Base-by-base conservation (phyloP, 2,329 filamentous ascomycete genomes). In the Hymenoscyphus infarciens region DNA sequence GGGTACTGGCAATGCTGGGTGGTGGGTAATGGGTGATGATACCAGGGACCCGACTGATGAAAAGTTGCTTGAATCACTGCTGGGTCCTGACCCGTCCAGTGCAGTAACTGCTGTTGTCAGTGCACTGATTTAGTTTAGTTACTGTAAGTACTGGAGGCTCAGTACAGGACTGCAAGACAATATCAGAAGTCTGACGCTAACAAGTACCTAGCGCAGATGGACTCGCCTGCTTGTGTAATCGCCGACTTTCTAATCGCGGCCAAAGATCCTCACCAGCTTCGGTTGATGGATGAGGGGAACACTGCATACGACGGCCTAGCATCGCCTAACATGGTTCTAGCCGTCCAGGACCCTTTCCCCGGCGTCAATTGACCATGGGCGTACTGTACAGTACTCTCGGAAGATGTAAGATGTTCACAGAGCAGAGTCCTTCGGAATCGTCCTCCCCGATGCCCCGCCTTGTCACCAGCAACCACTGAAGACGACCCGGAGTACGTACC, bases 341-440 rank as follows among this genome's bases (percentile, higher is more conserved):
- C 45, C 19, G 45, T 22, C n/a, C n/a, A 52, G 45, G 45, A 10
- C 42, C 42, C n/a, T 49, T 45, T 49, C 52, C 52, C 52, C 52
- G 52, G 52, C 52, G 52, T 54, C 52, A 54, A 54, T 54, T 31
- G 38, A 42, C 33, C 49, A 35, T 35, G 58, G 19, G 39, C 39
- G n/a, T 42, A 3, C 25, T 3, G 25, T 27, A 27, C 25, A 27
- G 29, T 31, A 31, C 29, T 31, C 29, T 31, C 39, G n/a, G 39
- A 16, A n/a, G n/a, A n/a, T n/a, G n/a, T n/a, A n/a, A n/a, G n/a
- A 22, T 22, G n/a, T 49, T 4, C 16, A 49, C 11, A 6, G 7
- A 49, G 19, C 42, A 45, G 39, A 19, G 39, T 19, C n/a, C 39
- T 45, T 45, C n/a, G 2, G 45, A 22, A 25, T 52, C 45, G 45